phyloP scores from a whole-genome alignment of 2,329 filamentous ascomycete genomes.

The Leptodontidium sp. region DNA sequence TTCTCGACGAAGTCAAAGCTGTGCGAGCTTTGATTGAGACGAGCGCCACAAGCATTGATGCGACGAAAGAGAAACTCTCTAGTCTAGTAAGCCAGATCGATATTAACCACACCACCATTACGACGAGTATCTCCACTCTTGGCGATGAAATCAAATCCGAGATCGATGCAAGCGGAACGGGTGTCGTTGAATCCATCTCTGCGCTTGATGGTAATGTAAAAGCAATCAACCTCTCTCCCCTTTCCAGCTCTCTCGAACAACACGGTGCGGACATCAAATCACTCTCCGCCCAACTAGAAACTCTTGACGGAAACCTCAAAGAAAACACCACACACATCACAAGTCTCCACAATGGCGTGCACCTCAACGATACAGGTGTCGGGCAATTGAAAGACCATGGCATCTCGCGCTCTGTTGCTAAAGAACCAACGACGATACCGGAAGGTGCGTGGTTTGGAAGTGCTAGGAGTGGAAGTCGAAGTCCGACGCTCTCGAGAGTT shows the following conservation, averaged over 20 bases:
- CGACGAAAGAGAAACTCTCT: slow-evolving; percentile 29
- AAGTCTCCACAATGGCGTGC: slow-evolving; percentile 24
- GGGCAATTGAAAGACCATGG: slow-evolving; percentile 25
- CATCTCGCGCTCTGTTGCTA: neutral
- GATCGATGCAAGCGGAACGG: slow-evolving; percentile 40
- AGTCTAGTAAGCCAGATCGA: slow-evolving; percentile 38
- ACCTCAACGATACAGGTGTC: slow-evolving; percentile 25
- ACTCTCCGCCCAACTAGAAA: slow-evolving; percentile 27
- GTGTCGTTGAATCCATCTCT: slow-evolving; percentile 34
- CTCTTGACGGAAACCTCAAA: slow-evolving; percentile 22
- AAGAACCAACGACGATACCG: neutral
- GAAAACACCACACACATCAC: slow-evolving; percentile 19
- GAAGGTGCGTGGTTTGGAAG: slow-evolving; percentile 24
- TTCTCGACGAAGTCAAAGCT: slow-evolving; percentile 38
- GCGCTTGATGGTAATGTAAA: slow-evolving; percentile 26
- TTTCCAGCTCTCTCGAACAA: slow-evolving; percentile 23
- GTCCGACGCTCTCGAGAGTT: neutral
- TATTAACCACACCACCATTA: slow-evolving; percentile 41
- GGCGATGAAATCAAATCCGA: slow-evolving; percentile 41
- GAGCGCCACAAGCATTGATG: slow-evolving; percentile 31
- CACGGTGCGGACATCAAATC: slow-evolving; percentile 24
- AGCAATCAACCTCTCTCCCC: slow-evolving; percentile 23
- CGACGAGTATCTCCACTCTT: slow-evolving; percentile 38
- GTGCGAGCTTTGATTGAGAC: slow-evolving; percentile 32
- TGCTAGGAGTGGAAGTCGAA: slow-evolving; percentile 2